A percentile compares a stretch with the other conserved stretches of the same genome.
Evolutionary conservation across 1,284 basidiomycete genomes (phyloP).

Genomic region (Naganishia sp.): DNA sequence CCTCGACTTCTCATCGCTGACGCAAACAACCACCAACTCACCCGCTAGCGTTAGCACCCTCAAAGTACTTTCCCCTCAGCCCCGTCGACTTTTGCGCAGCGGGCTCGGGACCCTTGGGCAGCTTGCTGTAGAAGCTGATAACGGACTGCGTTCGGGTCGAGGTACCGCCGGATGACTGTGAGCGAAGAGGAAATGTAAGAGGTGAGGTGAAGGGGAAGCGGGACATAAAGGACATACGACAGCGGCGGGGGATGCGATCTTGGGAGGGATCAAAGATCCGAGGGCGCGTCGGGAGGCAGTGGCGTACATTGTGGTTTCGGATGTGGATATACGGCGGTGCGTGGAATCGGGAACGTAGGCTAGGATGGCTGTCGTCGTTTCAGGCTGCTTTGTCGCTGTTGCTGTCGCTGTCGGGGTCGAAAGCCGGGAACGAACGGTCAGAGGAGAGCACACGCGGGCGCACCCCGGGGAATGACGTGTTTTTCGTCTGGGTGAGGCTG

Average conservation of each 20-base stretch:
- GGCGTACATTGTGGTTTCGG: constrained; percentile 64
- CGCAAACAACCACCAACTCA: constrained; percentile 38
- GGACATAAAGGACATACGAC: constrained; percentile 71
- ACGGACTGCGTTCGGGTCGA: constrained; percentile 77
- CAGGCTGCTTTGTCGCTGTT: constrained; percentile 18
- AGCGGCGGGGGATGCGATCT: constrained; percentile 86
- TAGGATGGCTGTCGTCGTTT: not conserved
- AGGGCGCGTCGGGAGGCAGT: constrained; percentile 79
- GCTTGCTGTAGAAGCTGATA: constrained; percentile 90
- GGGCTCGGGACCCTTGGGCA: constrained; percentile 71
- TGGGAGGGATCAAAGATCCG: constrained; percentile 82
- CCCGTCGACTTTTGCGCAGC: constrained; percentile 63
- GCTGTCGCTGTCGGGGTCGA: constrained; percentile 6
- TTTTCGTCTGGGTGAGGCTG: not conserved
- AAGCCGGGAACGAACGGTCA: not conserved
- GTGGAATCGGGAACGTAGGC: not conserved
- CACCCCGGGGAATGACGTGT: not conserved
- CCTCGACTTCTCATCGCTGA: not conserved
- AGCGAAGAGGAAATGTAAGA: constrained; percentile 2
- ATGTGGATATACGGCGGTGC: constrained; percentile 17
- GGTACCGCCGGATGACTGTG: constrained; percentile 67
- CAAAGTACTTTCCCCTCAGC: constrained; percentile 76
- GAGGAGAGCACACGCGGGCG: not conserved
- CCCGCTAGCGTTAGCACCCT: constrained; percentile 80
- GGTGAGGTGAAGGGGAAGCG: constrained; percentile 8